Percentiles rank a stretch among this genome's conserved stretches.
Conservation (phyloP, 495 filamentous ascomycete genomes). For the Pseudotulostoma volvatum region DNA sequence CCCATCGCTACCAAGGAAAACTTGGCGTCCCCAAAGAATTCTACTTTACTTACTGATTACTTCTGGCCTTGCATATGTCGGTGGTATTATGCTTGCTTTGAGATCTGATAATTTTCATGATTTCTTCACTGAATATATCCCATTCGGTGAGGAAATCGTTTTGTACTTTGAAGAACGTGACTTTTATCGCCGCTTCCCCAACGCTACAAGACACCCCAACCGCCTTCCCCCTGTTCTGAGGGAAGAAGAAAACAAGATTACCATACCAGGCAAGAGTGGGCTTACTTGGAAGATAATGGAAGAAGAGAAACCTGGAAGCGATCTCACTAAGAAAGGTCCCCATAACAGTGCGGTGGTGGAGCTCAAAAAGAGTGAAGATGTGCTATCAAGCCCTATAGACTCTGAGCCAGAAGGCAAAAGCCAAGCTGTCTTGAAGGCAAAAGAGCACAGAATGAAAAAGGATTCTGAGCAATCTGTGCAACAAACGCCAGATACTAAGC, state of each 20-base stretch:
- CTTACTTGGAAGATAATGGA: conserved; percentile 66
- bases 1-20: conserved; percentile 41
- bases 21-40: conserved; percentile 61
- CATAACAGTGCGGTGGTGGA: conserved; percentile 30
- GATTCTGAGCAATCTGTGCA: conserved; percentile 8
- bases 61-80: conserved; percentile 61
- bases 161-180: conserved; percentile 96
- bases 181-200: conserved; percentile 81
- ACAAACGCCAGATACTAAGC: no score
- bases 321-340: conserved; percentile 28
- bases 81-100: conserved; percentile 78
- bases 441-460: conserved; percentile 25
- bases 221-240: conserved; percentile 26
- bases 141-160: conserved; percentile 85
- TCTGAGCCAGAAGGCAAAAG: no score
- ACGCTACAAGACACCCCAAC: conserved; percentile 37
- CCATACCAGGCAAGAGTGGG: conserved; percentile 70
- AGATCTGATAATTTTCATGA: conserved; percentile 97
- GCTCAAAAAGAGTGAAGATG: conserved; percentile 9
- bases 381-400: conserved; percentile 19
- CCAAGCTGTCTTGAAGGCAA: conserved; percentile 25
- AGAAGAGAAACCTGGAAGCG: conserved; percentile 28
- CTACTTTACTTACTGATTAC: conserved; percentile 56
- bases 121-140: conserved; percentile 95
- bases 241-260: conserved; percentile 56